Conservation (phyloP, 2,329 filamentous ascomycete species). For the Venturia carpophila region DNA sequence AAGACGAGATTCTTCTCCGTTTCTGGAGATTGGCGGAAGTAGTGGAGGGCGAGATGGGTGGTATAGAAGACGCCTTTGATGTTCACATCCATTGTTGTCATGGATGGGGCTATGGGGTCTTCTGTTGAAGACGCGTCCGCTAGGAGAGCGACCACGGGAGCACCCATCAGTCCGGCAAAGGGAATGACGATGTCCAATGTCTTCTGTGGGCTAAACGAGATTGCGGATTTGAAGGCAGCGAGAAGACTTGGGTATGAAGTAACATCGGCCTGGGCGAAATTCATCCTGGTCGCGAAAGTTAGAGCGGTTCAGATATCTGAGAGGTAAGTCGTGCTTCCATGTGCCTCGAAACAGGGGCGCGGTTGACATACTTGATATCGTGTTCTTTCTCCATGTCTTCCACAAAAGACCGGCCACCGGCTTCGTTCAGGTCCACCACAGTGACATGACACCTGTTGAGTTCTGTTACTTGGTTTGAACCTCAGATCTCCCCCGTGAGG, state of each 20-base stretch:
- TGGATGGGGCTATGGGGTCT: constrained; percentile 25
- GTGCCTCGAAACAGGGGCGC: too few relatives aligned
- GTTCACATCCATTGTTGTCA: constrained; percentile 21
- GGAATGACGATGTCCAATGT: constrained; percentile 29
- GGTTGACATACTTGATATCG: neutral
- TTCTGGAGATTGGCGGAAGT: constrained; percentile 25
- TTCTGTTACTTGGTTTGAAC: neutral
- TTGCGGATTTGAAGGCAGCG: constrained; percentile 27
- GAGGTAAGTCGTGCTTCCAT: too few relatives aligned
- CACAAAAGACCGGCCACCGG: neutral
- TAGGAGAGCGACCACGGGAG: constrained; percentile 19
- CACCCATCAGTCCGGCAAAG: constrained; percentile 27
- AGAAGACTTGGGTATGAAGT: constrained; percentile 26
- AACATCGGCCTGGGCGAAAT: constrained; percentile 29
- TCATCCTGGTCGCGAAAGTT: constrained; percentile 20
- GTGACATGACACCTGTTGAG: constrained; percentile 25
- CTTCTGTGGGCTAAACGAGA: constrained; percentile 24
- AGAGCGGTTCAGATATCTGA: too few relatives aligned
- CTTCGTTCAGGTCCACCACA: constrained; percentile 24
- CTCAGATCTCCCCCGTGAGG: too few relatives aligned
- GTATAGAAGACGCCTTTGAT: constrained; percentile 22
- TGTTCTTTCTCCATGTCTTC: neutral
- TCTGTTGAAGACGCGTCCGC: constrained; percentile 22
- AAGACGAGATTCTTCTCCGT: constrained; percentile 22
- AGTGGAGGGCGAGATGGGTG: constrained; percentile 25